These are phyloP conservation scores for Suillus fuscotomentosus DNA, from an alignment of 768 basidiomycete genomes.

Conservation along the genomic window DNA sequence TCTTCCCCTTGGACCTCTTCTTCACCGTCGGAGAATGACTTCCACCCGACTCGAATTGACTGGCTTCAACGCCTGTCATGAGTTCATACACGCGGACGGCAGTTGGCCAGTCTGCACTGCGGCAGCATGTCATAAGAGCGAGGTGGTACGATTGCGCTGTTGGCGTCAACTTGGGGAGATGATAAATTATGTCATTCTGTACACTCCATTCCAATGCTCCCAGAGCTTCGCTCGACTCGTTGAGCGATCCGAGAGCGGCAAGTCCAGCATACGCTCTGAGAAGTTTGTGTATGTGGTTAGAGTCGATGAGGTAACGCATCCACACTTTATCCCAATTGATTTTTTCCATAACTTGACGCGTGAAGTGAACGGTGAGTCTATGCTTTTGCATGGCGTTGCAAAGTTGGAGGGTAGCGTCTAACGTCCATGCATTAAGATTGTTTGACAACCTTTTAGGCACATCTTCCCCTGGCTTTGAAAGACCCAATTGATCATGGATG, in stretches of 20 bases:
- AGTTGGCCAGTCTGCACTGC: slow-evolving; percentile 58
- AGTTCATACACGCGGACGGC: slow-evolving; percentile 60
- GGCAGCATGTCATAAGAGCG: slow-evolving; percentile 64
- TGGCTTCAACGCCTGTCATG: slow-evolving; percentile 65
- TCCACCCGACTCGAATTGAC: slow-evolving; percentile 47
- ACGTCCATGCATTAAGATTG: slow-evolving; percentile 43
- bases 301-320: slow-evolving; percentile 44
- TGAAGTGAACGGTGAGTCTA: slow-evolving; percentile 52
- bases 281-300: slow-evolving; percentile 60
- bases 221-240: slow-evolving; percentile 48
- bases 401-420: slow-evolving; percentile 54
- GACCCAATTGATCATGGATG: slow-evolving; percentile 59
- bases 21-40: slow-evolving; percentile 38
- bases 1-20: slow-evolving; percentile 41
- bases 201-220: slow-evolving; percentile 71
- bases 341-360: slow-evolving; percentile 54
- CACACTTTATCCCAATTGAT: slow-evolving; percentile 17
- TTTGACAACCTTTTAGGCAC: slow-evolving; percentile 36
- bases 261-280: slow-evolving; percentile 48
- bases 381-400: slow-evolving; percentile 52
- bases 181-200: slow-evolving; percentile 47
- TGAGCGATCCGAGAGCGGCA: slow-evolving; percentile 37
- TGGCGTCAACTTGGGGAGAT: slow-evolving; percentile 39
- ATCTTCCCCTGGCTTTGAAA: slow-evolving; percentile 46
- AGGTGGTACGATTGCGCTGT: slow-evolving; percentile 51